Conservation (phyloP, 225 moss, liverwort and hornwort genomes). For the Marchantia paleacea region DNA sequence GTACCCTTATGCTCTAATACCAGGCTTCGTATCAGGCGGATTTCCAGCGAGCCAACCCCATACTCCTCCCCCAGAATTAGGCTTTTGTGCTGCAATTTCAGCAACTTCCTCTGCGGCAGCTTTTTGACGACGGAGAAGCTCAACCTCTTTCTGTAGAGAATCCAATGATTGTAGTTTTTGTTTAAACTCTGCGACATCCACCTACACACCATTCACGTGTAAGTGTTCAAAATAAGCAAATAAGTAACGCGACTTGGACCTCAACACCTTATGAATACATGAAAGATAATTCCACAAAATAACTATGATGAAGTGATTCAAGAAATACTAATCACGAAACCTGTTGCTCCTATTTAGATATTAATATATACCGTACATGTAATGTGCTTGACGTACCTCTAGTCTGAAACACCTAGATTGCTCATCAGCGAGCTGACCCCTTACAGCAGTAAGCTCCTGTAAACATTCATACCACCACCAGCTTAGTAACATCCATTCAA, state of each 20-base stretch:
- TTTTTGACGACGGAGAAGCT: slow-evolving; percentile 64
- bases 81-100: slow-evolving; percentile 56
- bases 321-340: no score
- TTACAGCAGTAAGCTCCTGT: slow-evolving; percentile 71
- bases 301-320: no score
- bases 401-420: slow-evolving; percentile 86
- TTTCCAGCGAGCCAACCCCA: slow-evolving; percentile 76
- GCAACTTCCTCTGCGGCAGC: slow-evolving; percentile 62
- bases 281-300: no score
- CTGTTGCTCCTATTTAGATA: no score
- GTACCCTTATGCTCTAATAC: not conserved
- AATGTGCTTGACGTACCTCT: slow-evolving; percentile 43
- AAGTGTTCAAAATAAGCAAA: no score
- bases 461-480: not conserved
- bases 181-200: slow-evolving; percentile 81
- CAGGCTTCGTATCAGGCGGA: slow-evolving; percentile 13
- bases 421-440: slow-evolving; percentile 80
- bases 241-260: no score
- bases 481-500: not conserved
- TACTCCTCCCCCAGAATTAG: slow-evolving; percentile 59
- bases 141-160: slow-evolving; percentile 67
- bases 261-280: no score
- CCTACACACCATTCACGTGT: slow-evolving; percentile 26
- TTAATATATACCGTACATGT: no score
- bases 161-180: slow-evolving; percentile 73